These are phyloP conservation scores for Malbranchea zuffiana DNA, from an alignment of 2,329 filamentous ascomycete genomes.

Conservation along the genomic window DNA sequence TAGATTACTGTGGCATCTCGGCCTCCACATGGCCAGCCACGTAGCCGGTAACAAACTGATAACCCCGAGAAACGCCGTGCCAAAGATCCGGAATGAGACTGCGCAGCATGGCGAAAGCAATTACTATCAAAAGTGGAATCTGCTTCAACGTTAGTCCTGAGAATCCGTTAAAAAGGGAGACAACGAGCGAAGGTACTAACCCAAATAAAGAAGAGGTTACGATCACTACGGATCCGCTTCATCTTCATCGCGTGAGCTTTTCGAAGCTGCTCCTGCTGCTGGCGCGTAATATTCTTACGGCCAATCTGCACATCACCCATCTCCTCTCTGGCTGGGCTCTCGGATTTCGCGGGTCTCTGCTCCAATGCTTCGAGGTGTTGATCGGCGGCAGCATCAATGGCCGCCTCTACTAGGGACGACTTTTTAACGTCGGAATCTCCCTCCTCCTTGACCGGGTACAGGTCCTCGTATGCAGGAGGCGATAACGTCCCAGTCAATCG, in stretches of 20 bases:
- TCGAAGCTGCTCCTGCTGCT: conserved; percentile 38
- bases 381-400: conserved; percentile 35
- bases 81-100: conserved; percentile 35
- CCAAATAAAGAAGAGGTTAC: conserved; percentile 46
- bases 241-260: conserved; percentile 38
- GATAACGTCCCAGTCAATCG: conserved; percentile 45
- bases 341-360: conserved; percentile 5
- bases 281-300: conserved; percentile 32
- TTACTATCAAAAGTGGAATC: conserved; percentile 40
- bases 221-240: conserved; percentile 40
- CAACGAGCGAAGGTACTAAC: conserved; percentile 27
- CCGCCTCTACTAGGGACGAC: conserved; percentile 32
- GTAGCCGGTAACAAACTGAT: conserved; percentile 25
- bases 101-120: conserved; percentile 36
- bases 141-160: conserved; percentile 23
- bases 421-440: conserved; percentile 35
- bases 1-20: not conserved
- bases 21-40: not conserved
- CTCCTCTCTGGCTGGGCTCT: conserved; percentile 16
- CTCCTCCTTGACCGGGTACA: conserved; percentile 48
- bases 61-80: conserved; percentile 29
- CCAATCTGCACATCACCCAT: conserved; percentile 35
- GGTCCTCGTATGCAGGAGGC: conserved; percentile 68
- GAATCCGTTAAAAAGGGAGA: conserved; percentile 8
- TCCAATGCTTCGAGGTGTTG: conserved; percentile 33